phyloP scores from a whole-genome alignment of 2,329 filamentous ascomycete genomes.

The Xylariomycetidae sp. region DNA sequence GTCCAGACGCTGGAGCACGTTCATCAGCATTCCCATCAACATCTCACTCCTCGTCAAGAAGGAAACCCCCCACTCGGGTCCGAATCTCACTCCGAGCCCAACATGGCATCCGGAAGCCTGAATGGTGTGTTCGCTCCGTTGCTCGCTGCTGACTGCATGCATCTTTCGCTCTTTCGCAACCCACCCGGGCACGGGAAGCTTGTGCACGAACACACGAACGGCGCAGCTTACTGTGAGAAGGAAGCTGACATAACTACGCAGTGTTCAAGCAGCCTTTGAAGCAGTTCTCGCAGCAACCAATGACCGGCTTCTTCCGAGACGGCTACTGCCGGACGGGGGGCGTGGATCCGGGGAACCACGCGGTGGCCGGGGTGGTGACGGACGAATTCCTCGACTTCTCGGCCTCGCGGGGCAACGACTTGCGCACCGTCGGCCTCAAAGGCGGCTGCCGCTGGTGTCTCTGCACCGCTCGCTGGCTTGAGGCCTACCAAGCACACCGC shows the following conservation, averaged over 20 bases:
- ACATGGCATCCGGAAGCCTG: conserved; percentile 13
- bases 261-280: conserved; percentile 54
- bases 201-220: background rate
- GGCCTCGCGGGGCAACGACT: conserved; percentile 52
- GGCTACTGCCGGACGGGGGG: conserved; percentile 51
- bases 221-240: background rate
- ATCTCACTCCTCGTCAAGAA: no score
- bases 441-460: conserved; percentile 59
- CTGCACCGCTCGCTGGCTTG: conserved; percentile 53
- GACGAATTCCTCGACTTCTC: conserved; percentile 58
- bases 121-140: conserved; percentile 13
- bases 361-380: conserved; percentile 50
- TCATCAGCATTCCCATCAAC: background rate
- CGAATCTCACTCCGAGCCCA: conserved; percentile 1
- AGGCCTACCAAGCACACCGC: conserved; percentile 50
- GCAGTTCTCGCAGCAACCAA: conserved; percentile 49
- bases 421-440: conserved; percentile 46
- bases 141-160: conserved; percentile 4
- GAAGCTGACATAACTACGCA: conserved; percentile 16
- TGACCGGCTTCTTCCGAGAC: conserved; percentile 56
- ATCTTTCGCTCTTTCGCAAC: background rate
- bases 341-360: conserved; percentile 52
- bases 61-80: no score
- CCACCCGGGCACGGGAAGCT: background rate
- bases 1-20: background rate